These are phyloP conservation scores for Neurospora cerealis DNA, from an alignment of 495 filamentous ascomycete genomes.

Conservation along the genomic window DNA sequence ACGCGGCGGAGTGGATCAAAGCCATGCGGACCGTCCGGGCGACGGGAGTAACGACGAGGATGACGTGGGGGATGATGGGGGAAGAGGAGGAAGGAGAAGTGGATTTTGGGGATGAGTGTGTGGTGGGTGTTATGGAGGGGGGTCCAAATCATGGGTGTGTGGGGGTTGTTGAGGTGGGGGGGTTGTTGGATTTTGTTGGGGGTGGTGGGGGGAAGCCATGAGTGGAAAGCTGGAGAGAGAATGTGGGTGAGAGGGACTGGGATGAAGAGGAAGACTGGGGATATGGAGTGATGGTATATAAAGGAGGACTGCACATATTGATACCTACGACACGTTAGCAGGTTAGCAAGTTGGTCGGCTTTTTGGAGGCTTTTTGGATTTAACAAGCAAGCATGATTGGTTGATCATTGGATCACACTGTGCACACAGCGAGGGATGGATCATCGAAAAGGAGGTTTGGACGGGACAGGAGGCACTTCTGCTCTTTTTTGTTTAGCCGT, in stretches of 20 bases:
- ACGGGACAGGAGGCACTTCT: not conserved
- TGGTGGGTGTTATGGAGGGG: constrained; percentile 36
- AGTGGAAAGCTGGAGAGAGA: too few species aligned
- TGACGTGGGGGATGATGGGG: not conserved
- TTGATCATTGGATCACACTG: not conserved
- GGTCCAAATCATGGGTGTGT: constrained; percentile 12
- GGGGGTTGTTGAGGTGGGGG: constrained; percentile 36
- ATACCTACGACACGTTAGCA: not conserved
- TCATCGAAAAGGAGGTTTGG: not conserved
- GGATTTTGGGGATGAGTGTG: constrained; percentile 26
- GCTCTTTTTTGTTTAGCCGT: not conserved
- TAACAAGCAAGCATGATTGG: not conserved
- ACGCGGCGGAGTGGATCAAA: constrained; percentile 32
- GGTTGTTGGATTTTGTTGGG: constrained; percentile 9
- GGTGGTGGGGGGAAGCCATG: not conserved
- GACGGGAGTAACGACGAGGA: not conserved
- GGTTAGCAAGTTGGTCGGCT: not conserved
- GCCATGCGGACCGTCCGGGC: constrained; percentile 13
- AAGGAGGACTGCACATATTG: not conserved
- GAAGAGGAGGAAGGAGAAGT: constrained; percentile 1
- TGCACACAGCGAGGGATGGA: not conserved
- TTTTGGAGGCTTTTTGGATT: not conserved
- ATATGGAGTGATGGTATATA: too few species aligned
- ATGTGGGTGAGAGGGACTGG: too few species aligned
- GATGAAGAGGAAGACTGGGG: too few species aligned